A percentile compares a stretch with the other conserved stretches of the same genome.
Evolutionary conservation across 352 stramenopile genomes (phyloP).

Genomic region (Sclerospora graminicola): DNA sequence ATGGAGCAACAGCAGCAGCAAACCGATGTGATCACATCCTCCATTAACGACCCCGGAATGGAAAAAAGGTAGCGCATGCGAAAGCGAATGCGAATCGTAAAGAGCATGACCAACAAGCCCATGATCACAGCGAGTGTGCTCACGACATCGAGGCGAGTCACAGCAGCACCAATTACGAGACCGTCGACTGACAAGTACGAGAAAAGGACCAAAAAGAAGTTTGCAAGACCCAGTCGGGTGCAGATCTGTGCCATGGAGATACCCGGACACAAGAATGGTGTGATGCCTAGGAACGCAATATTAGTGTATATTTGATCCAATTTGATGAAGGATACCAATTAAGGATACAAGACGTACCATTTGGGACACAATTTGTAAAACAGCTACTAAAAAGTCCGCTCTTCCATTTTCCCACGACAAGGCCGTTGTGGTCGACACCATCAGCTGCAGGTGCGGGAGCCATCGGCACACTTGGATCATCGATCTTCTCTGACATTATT

Average conservation of each 20-base stretch:
- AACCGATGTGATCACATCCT: conserved; percentile 26
- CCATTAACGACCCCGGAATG: conserved; percentile 28
- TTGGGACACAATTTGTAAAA: conserved; percentile 24
- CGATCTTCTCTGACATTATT: too few species aligned
- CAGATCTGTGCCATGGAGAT: conserved; percentile 41
- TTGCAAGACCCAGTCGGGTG: conserved; percentile 27
- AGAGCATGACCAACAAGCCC: conserved; percentile 18
- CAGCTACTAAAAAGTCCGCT: conserved; percentile 21
- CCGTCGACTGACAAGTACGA: too few species aligned
- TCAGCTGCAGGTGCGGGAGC: too few species aligned
- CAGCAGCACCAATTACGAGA: conserved; percentile 20
- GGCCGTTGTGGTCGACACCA: conserved; percentile 28
- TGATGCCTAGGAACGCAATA: too few species aligned
- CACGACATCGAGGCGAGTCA: conserved; percentile 17
- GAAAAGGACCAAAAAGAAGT: conserved; percentile 31
- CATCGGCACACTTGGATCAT: too few species aligned
- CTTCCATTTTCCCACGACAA: conserved; percentile 33
- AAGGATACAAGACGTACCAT: conserved; percentile 26
- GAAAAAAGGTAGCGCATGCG: conserved; percentile 46
- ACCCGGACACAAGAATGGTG: conserved; percentile 26
- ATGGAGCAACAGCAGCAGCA: conserved; percentile 35
- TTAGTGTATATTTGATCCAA: too few species aligned
- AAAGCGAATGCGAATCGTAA: conserved; percentile 35
- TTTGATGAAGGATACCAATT: too few species aligned
- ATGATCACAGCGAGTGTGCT: conserved; percentile 22